A percentile compares a stretch with the other conserved stretches of the same genome.
phyloP scores from a whole-genome alignment of 1,284 basidiomycete species.

The Mycena citricolor region DNA sequence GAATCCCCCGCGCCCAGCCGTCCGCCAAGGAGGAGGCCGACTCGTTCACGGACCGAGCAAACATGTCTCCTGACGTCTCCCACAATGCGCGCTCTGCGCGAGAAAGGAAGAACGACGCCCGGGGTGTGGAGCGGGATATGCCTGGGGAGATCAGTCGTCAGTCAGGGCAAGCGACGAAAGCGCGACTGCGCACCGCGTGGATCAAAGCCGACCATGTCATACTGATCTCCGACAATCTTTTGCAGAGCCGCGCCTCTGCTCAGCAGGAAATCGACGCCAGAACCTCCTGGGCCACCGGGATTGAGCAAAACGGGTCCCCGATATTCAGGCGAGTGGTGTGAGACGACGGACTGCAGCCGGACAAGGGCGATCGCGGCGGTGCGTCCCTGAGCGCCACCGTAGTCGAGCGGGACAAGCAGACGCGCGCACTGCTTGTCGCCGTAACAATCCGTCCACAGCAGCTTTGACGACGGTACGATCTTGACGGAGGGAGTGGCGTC shows the following conservation, averaged over 20 bases:
- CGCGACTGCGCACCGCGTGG: no score
- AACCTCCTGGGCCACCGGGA: conserved; percentile 2
- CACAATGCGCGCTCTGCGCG: conserved; percentile 8
- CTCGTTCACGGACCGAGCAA: conserved; percentile 12
- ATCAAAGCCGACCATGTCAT: conserved; percentile 2
- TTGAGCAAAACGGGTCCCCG: conserved; percentile 16
- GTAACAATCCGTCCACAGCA: conserved; percentile 18
- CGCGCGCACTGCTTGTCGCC: conserved; percentile 14
- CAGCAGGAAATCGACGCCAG: neutral
- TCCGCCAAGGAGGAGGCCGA: conserved; percentile 22
- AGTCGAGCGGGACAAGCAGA: conserved; percentile 13
- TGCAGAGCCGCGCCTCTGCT: neutral
- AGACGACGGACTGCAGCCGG: conserved; percentile 5
- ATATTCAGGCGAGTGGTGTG: conserved; percentile 3
- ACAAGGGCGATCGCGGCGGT: conserved; percentile 13
- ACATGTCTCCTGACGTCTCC: neutral
- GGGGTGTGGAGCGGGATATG: conserved; percentile 12
- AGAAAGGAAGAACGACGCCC: conserved; percentile 12
- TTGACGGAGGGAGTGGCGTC: no score
- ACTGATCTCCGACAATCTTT: neutral
- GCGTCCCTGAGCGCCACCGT: neutral
- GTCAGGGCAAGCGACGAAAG: no score
- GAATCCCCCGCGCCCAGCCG: conserved; percentile 17
- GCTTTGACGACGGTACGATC: conserved; percentile 13
- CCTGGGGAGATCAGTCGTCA: no score